Conservation (phyloP, 768 basidiomycete genomes). For the Nevesoporus exiguus region DNA sequence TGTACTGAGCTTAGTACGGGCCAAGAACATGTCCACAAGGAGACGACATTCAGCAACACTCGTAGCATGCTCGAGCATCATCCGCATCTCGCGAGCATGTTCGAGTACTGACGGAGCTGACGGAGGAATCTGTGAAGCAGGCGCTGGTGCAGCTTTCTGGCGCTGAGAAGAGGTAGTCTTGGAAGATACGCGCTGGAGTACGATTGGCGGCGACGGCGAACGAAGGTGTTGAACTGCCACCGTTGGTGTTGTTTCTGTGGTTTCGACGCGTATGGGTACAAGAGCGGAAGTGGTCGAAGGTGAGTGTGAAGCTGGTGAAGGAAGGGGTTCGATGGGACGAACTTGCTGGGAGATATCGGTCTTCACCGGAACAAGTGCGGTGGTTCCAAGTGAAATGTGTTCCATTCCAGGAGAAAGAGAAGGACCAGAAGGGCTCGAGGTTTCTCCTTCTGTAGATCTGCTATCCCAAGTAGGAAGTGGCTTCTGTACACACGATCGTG, state of each 20-base stretch:
- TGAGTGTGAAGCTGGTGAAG: slow-evolving; percentile 5
- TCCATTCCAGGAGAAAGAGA: slow-evolving; percentile 9
- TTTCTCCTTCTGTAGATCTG: slow-evolving; percentile 14
- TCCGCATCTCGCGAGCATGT: slow-evolving; percentile 63
- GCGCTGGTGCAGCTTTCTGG: slow-evolving; percentile 12
- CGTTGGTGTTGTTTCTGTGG: neutral
- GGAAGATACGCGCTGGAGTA: slow-evolving; percentile 14
- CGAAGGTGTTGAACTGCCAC: slow-evolving; percentile 1
- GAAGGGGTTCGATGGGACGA: slow-evolving; percentile 1
- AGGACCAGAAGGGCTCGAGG: neutral
- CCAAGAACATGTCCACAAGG: slow-evolving; percentile 78
- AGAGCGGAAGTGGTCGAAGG: slow-evolving; percentile 1
- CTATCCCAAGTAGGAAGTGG: slow-evolving; percentile 16
- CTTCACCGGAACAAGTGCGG: slow-evolving; percentile 4
- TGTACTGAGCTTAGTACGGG: slow-evolving; percentile 48
- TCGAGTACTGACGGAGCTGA: slow-evolving; percentile 35
- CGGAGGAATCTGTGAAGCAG: slow-evolving; percentile 15
- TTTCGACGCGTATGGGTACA: slow-evolving; percentile 4
- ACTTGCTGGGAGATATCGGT: slow-evolving; percentile 1
- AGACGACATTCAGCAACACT: slow-evolving; percentile 81
- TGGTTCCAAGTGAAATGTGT: neutral
- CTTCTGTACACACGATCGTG: slow-evolving; percentile 26
- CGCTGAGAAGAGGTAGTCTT: slow-evolving; percentile 7
- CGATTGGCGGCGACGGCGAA: slow-evolving; percentile 2
- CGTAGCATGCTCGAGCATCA: slow-evolving; percentile 62